phyloP scores from a whole-genome alignment of 73 alveolate genomes.

The Paramecium tetraurelia region DNA sequence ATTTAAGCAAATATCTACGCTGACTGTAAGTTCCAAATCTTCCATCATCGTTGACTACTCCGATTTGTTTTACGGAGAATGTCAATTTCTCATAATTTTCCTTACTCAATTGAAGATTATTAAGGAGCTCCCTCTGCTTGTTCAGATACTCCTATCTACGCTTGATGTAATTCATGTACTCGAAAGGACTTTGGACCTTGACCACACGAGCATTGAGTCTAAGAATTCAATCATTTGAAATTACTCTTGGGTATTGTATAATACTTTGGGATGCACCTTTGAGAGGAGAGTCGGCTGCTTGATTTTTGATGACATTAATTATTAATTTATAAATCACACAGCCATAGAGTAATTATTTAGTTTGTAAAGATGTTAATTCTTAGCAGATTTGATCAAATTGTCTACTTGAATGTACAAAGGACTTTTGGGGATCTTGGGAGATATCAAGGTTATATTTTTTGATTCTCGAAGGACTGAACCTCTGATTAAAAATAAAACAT shows the following conservation, averaged over 20 bases:
- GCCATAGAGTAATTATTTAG: not conserved
- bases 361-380: not conserved
- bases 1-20: not conserved
- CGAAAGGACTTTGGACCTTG: constrained; percentile 17
- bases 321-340: not conserved
- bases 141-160: not conserved
- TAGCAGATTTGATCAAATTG: not conserved
- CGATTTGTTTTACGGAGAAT: not conserved
- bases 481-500: constrained; percentile 11
- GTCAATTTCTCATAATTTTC: constrained; percentile 19
- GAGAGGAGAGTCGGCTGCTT: not conserved
- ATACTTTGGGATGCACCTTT: not conserved
- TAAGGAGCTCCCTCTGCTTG: not conserved
- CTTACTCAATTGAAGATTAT: not conserved
- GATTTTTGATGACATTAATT: not conserved
- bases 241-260: not conserved
- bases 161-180: not conserved
- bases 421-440: not conserved
- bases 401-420: constrained; percentile 4
- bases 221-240: not conserved
- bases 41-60: not conserved
- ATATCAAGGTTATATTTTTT: not conserved
- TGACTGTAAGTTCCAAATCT: constrained; percentile 1
- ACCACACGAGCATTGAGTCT: not conserved
- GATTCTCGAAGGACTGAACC: constrained; percentile 31